Percentiles rank a stretch among this genome's conserved stretches.
phyloP scores from a whole-genome alignment of 2,329 filamentous ascomycete species.

The Botrytis cinerea region DNA sequence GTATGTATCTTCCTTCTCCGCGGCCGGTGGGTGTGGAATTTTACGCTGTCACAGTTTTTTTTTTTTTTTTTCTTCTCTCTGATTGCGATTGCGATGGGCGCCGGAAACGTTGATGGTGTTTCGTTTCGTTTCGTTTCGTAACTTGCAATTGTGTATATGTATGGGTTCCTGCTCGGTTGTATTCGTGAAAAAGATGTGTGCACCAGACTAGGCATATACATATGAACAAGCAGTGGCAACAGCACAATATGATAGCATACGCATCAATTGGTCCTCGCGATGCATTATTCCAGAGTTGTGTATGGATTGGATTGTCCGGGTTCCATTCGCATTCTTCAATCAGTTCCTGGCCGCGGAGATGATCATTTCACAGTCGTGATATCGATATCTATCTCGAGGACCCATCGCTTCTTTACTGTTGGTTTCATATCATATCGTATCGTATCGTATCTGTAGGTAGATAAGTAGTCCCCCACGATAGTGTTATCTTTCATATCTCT shows the following conservation, averaged over 20 bases:
- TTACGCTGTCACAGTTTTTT: background rate
- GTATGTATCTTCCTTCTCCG: slow-evolving; percentile 21
- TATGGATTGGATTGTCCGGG: background rate
- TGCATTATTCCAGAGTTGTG: background rate
- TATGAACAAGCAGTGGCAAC: background rate
- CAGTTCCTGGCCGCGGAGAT: slow-evolving; percentile 7
- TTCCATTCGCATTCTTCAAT: background rate
- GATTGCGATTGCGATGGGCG: background rate
- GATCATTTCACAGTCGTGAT: background rate
- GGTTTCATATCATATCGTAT: background rate
- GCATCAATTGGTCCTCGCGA: background rate
- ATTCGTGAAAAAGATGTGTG: background rate
- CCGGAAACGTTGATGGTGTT: too few relatives aligned
- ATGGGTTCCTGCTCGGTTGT: background rate
- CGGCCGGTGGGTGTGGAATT: background rate
- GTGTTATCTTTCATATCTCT: slow-evolving; percentile 19
- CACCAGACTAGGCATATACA: background rate
- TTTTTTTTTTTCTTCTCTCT: too few relatives aligned
- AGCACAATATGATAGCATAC: background rate
- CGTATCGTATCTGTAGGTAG: background rate
- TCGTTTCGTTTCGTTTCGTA: background rate
- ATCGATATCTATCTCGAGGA: background rate
- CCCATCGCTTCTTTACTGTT: slow-evolving; percentile 4
- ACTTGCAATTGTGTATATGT: too few relatives aligned
- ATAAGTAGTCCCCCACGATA: background rate